Evolutionary conservation across 1,284 basidiomycete species (phyloP).

Genomic region (Irpex lacteus): DNA sequence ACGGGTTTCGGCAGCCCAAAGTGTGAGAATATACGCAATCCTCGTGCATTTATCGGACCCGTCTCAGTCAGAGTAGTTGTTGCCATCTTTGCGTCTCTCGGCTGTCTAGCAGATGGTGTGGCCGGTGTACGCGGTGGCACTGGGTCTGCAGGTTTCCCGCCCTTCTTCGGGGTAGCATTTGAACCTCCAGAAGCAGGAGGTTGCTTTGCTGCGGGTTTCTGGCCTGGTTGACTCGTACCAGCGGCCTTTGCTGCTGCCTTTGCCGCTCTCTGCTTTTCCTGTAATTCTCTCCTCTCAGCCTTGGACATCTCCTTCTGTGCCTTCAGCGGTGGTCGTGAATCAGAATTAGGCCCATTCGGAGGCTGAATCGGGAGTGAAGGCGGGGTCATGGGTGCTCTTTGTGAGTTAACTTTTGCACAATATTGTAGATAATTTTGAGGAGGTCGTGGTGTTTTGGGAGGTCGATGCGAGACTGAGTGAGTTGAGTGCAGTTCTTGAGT

Average conservation of each 20-base stretch:
- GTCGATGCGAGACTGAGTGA: constrained; percentile 4
- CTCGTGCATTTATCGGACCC: constrained; percentile 35
- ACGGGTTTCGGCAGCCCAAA: constrained; percentile 72
- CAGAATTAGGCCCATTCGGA: constrained; percentile 19
- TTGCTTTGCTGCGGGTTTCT: constrained; percentile 11
- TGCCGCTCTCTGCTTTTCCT: constrained; percentile 77
- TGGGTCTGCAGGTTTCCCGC: constrained; percentile 17
- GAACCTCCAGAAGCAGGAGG: constrained; percentile 1
- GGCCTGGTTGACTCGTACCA: constrained; percentile 13
- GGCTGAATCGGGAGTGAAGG: constrained; percentile 26
- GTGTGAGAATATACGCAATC: constrained; percentile 78
- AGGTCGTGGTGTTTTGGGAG: neutral
- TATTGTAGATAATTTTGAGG: constrained; percentile 1
- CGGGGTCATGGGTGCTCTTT: constrained; percentile 21
- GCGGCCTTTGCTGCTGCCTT: constrained; percentile 45
- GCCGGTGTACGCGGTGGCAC: constrained; percentile 15
- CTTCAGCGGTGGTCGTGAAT: constrained; percentile 11
- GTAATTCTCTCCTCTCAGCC: constrained; percentile 75
- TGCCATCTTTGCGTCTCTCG: constrained; percentile 22
- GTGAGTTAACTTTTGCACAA: neutral
- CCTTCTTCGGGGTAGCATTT: constrained; percentile 14
- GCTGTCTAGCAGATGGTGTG: constrained; percentile 14
- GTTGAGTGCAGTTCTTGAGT: constrained; percentile 22
- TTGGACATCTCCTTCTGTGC: constrained; percentile 70
- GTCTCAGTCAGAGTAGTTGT: constrained; percentile 12